Evolutionary conservation across 306 rosid species (phyloP).

Genomic region (Ziziphus jujuba): DNA sequence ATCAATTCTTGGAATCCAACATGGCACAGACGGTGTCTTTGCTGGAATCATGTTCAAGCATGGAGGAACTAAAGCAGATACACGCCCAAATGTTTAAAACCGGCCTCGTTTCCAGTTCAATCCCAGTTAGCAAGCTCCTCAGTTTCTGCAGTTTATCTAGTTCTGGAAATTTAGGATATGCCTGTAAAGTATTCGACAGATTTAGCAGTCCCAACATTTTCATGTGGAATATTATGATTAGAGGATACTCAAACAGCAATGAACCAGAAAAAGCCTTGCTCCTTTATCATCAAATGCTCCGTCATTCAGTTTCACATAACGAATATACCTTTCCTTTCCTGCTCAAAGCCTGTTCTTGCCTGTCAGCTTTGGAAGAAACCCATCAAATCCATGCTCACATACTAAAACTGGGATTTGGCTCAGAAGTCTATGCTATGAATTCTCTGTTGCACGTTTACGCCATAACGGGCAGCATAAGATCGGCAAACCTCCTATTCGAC

Average conservation of each 20-base stretch:
- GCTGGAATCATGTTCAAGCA: conserved; percentile 60
- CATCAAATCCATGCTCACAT: conserved; percentile 53
- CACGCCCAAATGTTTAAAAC: conserved; percentile 62
- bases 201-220: conserved; percentile 50
- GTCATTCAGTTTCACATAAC: conserved; percentile 48
- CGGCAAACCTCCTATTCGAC: conserved; percentile 46
- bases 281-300: conserved; percentile 53
- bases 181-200: conserved; percentile 51
- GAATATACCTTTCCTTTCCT: conserved; percentile 68
- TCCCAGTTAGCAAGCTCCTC: conserved; percentile 43
- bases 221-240: conserved; percentile 65
- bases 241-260: conserved; percentile 51
- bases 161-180: conserved; percentile 44
- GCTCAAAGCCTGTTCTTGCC: conserved; percentile 65
- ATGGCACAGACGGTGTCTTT: conserved; percentile 34
- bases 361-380: conserved; percentile 52
- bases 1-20: conserved; percentile 27
- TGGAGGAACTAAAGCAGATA: conserved; percentile 56
- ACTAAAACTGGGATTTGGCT: conserved; percentile 55
- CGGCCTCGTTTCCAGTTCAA: conserved; percentile 23
- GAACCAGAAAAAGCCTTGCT: conserved; percentile 53
- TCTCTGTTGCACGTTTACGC: conserved; percentile 56
- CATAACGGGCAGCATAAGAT: conserved; percentile 35
- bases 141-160: conserved; percentile 39
- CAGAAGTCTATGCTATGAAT: conserved; percentile 52